Evolutionary conservation across 257 asterid genomes (phyloP).

Genomic region (Salvia miltiorrhiza): DNA sequence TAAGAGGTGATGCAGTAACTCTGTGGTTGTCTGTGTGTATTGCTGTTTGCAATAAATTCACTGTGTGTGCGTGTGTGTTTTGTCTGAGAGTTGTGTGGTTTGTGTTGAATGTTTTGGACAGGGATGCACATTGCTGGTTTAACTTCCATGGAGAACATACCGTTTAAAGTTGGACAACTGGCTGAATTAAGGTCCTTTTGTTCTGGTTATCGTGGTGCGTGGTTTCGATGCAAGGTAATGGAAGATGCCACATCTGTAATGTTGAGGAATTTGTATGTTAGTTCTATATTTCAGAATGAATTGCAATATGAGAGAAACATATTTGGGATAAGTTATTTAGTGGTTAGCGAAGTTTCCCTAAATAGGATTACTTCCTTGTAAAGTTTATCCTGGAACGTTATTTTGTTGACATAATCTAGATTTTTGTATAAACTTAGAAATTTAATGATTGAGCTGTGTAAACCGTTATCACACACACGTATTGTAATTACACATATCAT

Average conservation of each 20-base stretch:
- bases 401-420: neutral
- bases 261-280: neutral
- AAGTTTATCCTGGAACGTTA: neutral
- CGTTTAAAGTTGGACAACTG: neutral
- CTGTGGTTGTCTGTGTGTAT: neutral
- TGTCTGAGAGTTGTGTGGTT: neutral
- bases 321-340: neutral
- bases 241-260: neutral
- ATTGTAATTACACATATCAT: neutral
- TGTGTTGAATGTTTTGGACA: neutral
- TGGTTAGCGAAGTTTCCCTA: neutral
- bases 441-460: neutral
- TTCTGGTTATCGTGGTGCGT: slow-evolving; percentile 27
- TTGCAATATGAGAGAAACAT: neutral
- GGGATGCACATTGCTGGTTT: neutral
- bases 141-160: neutral
- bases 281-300: neutral
- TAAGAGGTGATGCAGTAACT: neutral
- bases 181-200: neutral
- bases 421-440: neutral
- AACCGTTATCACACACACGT: neutral
- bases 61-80: neutral
- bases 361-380: neutral
- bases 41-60: no score
- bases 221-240: slow-evolving; percentile 51